These are phyloP conservation scores for Penicillium sp. DNA, from an alignment of 2,329 filamentous ascomycete genomes.

Conservation along the genomic window DNA sequence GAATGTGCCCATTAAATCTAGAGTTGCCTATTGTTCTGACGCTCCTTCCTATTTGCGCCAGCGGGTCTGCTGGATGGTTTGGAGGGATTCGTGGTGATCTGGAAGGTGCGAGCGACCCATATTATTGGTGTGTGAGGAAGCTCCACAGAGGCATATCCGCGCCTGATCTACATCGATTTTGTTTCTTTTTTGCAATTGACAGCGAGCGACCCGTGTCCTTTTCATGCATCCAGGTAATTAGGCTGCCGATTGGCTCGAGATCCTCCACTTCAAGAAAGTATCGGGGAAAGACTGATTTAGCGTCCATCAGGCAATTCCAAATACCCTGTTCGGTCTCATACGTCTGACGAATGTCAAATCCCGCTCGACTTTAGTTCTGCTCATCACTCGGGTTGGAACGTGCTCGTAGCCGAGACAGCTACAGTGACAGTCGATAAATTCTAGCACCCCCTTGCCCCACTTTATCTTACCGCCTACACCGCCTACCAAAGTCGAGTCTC, in stretches of 20 bases:
- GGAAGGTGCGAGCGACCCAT: background rate
- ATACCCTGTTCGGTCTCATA: constrained; percentile 1
- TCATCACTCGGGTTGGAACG: constrained; percentile 2
- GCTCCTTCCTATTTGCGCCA: constrained; percentile 1
- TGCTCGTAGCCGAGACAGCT: constrained; percentile 6
- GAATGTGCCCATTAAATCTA: background rate
- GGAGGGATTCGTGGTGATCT: constrained; percentile 6
- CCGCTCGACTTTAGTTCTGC: background rate
- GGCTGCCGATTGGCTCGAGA: constrained; percentile 8
- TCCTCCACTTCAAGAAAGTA: constrained; percentile 7
- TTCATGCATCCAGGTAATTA: constrained; percentile 6
- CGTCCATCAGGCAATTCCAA: constrained; percentile 7
- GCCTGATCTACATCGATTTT: constrained; percentile 7
- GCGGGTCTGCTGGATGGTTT: constrained; percentile 4
- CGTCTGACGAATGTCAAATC: too few relatives aligned
- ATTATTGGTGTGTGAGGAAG: background rate
- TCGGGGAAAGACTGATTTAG: constrained; percentile 3
- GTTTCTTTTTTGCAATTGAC: constrained; percentile 8
- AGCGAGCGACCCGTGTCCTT: constrained; percentile 11
- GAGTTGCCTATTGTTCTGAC: too few relatives aligned
- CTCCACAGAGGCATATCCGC: constrained; percentile 1
- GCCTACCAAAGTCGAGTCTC: too few relatives aligned
- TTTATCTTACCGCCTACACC: too few relatives aligned
- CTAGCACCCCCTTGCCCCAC: too few relatives aligned
- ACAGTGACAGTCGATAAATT: too few relatives aligned